Base-by-base conservation (phyloP, 73 alveolate genomes). In the Durusdinium trenchii region DNA sequence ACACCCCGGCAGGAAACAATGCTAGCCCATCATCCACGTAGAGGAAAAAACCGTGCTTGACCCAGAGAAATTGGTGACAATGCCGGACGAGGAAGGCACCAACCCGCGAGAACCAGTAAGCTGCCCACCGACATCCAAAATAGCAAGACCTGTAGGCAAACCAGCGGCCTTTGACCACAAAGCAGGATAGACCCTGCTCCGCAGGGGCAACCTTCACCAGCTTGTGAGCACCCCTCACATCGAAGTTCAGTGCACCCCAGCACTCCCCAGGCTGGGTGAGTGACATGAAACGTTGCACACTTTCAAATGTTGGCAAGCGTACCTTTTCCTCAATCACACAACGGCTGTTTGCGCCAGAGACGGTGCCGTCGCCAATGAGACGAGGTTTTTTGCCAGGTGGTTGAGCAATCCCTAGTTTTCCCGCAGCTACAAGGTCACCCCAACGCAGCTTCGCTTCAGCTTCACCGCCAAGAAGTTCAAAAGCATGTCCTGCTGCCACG, bases 11-110 rank as follows among this genome's bases (percentile, higher is more conserved):
- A 50, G 94, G 94, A 35, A 83, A 83, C 12, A 83, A 51, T 48
- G 35, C 76, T 60, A 86, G 47, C 57, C 95, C 95, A 26, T 86
- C 95, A 43, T 86, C 95, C 43, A n/a, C n/a, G n/a, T n/a, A n/a
- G n/a, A n/a, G n/a, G n/a, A n/a, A n/a, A n/a, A n/a, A n/a, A n/a
- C n/a, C n/a, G n/a, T n/a, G n/a, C n/a, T n/a, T n/a, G n/a, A n/a
- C n/a, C n/a, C n/a, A n/a, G n/a, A n/a, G n/a, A n/a, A n/a, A n/a
- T n/a, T n/a, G n/a, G n/a, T n/a, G n/a, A n/a, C n/a, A n/a, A n/a
- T n/a, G n/a, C n/a, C n/a, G n/a, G n/a, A n/a, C n/a, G n/a, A n/a
- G n/a, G n/a, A n/a, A n/a, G n/a, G n/a, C n/a, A n/a, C n/a, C n/a
- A n/a, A n/a, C n/a, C n/a, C n/a, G n/a, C n/a, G n/a, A n/a, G n/a